These are phyloP conservation scores for Xerocomellus amylosporus DNA, from an alignment of 768 basidiomycete genomes.

Conservation along the genomic window DNA sequence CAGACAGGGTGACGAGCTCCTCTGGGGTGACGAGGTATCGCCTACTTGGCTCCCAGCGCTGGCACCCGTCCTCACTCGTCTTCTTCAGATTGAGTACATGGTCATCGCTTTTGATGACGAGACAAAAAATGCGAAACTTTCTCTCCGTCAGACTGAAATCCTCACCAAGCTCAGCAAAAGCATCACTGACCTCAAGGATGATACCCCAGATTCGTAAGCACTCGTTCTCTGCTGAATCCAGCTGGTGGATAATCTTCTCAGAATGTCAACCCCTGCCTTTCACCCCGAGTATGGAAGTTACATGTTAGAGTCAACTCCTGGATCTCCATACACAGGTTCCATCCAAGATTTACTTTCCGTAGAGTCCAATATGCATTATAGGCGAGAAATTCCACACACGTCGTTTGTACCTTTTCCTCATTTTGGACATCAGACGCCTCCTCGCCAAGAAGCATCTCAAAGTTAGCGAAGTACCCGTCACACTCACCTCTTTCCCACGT, in stretches of 20 bases:
- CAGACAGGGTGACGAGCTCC: slow-evolving; percentile 82
- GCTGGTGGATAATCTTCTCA: slow-evolving; percentile 27
- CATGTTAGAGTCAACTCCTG: slow-evolving; percentile 98
- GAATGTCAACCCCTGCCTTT: slow-evolving; percentile 79
- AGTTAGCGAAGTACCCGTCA: slow-evolving; percentile 83
- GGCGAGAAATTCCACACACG: slow-evolving; percentile 42
- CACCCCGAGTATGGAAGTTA: slow-evolving; percentile 98
- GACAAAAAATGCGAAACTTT: slow-evolving; percentile 78
- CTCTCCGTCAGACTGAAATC: slow-evolving; percentile 94
- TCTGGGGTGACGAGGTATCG: slow-evolving; percentile 97
- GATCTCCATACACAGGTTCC: slow-evolving; percentile 88
- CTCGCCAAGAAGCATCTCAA: slow-evolving; percentile 83
- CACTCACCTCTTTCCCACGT: slow-evolving; percentile 93
- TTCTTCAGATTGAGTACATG: slow-evolving; percentile 88
- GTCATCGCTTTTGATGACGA: slow-evolving; percentile 81
- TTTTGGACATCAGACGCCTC: slow-evolving; percentile 53
- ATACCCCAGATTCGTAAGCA: slow-evolving; percentile 53
- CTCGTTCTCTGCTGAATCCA: not conserved
- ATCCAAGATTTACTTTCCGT: slow-evolving; percentile 85
- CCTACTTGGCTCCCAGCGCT: not conserved
- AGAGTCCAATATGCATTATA: slow-evolving; percentile 92
- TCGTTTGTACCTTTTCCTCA: slow-evolving; percentile 5
- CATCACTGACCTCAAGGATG: slow-evolving; percentile 59
- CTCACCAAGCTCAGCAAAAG: slow-evolving; percentile 71
- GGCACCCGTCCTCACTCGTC: slow-evolving; percentile 8